Evolutionary conservation across 1,284 basidiomycete species (phyloP), one percentile per base, ranked within the genome.

Genomic region (Chalciporus sp.): DNA sequence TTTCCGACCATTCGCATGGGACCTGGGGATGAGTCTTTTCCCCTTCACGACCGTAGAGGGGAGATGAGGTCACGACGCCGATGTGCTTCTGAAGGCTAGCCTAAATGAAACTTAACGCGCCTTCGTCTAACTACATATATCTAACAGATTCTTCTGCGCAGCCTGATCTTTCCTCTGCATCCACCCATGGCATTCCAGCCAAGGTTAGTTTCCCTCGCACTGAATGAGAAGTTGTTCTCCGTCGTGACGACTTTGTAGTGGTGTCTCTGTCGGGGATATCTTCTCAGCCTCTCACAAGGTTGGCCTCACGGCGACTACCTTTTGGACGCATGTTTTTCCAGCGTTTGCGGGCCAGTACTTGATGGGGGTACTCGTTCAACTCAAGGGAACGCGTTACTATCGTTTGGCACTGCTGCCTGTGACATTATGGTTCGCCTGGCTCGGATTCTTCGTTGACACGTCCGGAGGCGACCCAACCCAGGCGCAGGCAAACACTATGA

Each of bases 291-390:
- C 61, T 3, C 45, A 54, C 1, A 54, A 47, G 42, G 10, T 55
- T 7, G 28, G 11, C 42, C 47, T 57, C 37, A 56, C 56, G 9
- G 47, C 16, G 8, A 4, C 48, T 3, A 56, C 47, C 7, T 60
- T 66, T 43, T 20, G 61, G 2, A 44, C 52, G 5, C 59, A 59
- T 33, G 33, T 69, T 35, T 31, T 70, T 8, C 65, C 66, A 1
- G 63, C 58, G 2, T 53, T 67, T 7, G 42, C 45, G n/a, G 52
- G 49, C 12, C 61, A 64, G 41, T 70, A 64, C 40, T n/a, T 56
- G 53, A 64, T 70, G 58, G 67, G 63, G 0, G 56, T 68, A 3
- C 47, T 67, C 12, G 67, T 69, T 14, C 65, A 67, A 28, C 57
- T 65, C 28, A 46, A 62, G n/a, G 61, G 60, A 5, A 66, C 57